A percentile compares a stretch with the other conserved stretches of the same genome.
These are phyloP conservation scores for Trichopus zeylanicus DNA, from an alignment of 116 monocot species.

Conservation along the genomic window DNA sequence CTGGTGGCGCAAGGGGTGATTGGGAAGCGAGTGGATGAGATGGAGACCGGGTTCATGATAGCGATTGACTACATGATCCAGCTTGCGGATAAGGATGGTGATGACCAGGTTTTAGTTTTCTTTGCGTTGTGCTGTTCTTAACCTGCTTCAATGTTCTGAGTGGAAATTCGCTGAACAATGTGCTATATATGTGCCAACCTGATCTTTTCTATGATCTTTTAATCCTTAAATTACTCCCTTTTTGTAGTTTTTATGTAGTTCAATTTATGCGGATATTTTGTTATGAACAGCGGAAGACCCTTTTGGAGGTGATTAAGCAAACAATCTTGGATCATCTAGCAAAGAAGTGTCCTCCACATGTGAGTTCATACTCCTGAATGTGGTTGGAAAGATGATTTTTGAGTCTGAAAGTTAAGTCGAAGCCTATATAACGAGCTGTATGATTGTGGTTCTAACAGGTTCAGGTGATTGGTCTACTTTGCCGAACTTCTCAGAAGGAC, in stretches of 20 bases:
- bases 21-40: constrained; percentile 95
- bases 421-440: no score
- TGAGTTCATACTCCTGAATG: constrained; percentile 23
- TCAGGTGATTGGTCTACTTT: constrained; percentile 95
- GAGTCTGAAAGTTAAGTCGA: background rate
- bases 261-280: constrained; percentile 10
- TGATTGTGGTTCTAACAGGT: constrained; percentile 33
- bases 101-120: constrained; percentile 45
- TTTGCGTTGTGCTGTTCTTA: no score
- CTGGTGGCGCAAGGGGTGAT: constrained; percentile 88
- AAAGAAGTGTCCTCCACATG: constrained; percentile 90
- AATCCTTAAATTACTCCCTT: no score
- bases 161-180: background rate
- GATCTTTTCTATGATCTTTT: no score
- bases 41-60: constrained; percentile 97
- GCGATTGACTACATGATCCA: constrained; percentile 92
- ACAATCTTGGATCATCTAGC: constrained; percentile 88
- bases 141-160: background rate
- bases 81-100: constrained; percentile 66
- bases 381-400: constrained; percentile 1
- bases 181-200: no score
- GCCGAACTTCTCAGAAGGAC: constrained; percentile 78
- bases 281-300: constrained; percentile 70
- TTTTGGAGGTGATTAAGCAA: constrained; percentile 88
- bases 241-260: background rate